Base-by-base conservation (phyloP, 345 rosid species). In the Leavenworthia alabamica region DNA sequence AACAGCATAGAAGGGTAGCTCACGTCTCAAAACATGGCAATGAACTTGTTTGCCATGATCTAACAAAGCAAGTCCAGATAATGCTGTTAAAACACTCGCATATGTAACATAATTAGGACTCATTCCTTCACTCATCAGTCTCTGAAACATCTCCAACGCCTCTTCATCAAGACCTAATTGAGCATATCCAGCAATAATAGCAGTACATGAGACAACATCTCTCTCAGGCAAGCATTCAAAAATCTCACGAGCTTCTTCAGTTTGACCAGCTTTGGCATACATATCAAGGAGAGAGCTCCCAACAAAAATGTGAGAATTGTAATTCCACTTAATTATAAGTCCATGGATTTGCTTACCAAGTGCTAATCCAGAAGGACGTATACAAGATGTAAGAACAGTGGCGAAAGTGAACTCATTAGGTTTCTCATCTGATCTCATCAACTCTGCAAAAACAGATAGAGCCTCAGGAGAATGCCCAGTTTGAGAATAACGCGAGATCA, bases 231-330 rank as follows among this genome's bases (percentile, higher is more conserved):
- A 50, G 78, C 82, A 71, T 3, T 92, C 81, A 17, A 88, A 92
- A 64, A 88, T 69, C 67, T 62, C 75, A n/a, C 74, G 81, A 68
- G 98, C 96, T 72, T 92, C 96, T 35, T 61, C 77, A 57, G 88
- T 83, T 63, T 79, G 73, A 57, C 95, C 89, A 53, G 85, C 82
- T 80, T 92, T 88, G 10, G 95, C 95, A 69, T 92, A 92, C 96
- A 88, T 84, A 77, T 92, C 95, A 59, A 92, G 92, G 36, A 92
- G 95, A 50, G 98, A 92, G 72, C 96, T 88, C 28, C 98, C 98
- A 3, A 88, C 96, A 61, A 73, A 88, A 35, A 84, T 77, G 47
- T 86, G 81, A 48, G 84, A 67, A 56, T 81, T 82, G 52, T 72
- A 83, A 63, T 44, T 80, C 36, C 73, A 76, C 78, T 84, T 92